Conservation (phyloP, 2,329 filamentous ascomycete genomes). For the Aspergillus floridensis region DNA sequence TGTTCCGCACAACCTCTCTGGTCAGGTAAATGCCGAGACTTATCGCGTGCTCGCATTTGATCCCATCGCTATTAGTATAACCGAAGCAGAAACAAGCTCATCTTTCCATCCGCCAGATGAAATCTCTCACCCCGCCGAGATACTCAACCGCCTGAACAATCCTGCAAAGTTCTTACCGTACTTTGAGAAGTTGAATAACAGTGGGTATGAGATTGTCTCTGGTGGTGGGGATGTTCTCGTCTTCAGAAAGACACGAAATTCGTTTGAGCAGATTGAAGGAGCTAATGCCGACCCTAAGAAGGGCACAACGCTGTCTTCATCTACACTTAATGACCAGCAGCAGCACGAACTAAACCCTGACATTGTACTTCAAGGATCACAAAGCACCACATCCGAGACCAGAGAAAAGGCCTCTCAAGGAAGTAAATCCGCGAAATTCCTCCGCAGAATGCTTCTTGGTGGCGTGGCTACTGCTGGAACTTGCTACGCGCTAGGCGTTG, state of each 20-base stretch:
- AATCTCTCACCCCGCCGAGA: constrained; percentile 28
- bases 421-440: constrained; percentile 13
- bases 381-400: neutral
- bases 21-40: constrained; percentile 8
- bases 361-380: neutral
- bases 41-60: constrained; percentile 43
- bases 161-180: constrained; percentile 43
- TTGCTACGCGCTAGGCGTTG: constrained; percentile 43
- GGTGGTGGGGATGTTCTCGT: constrained; percentile 44
- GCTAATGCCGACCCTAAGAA: neutral
- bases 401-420: neutral
- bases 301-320: neutral
- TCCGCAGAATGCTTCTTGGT: constrained; percentile 36
- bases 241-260: constrained; percentile 28
- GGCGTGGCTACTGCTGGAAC: constrained; percentile 36
- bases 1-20: neutral
- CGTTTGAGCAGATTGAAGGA: neutral
- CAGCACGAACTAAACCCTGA: neutral
- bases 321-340: neutral
- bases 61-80: constrained; percentile 28
- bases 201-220: constrained; percentile 44
- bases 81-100: constrained; percentile 32
- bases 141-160: constrained; percentile 39
- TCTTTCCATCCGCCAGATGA: constrained; percentile 28
- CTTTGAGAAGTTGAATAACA: constrained; percentile 36